A percentile compares a stretch with the other conserved stretches of the same genome.
Evolutionary conservation across 345 rosid species (phyloP).

Genomic region (Erodium maritimum): DNA sequence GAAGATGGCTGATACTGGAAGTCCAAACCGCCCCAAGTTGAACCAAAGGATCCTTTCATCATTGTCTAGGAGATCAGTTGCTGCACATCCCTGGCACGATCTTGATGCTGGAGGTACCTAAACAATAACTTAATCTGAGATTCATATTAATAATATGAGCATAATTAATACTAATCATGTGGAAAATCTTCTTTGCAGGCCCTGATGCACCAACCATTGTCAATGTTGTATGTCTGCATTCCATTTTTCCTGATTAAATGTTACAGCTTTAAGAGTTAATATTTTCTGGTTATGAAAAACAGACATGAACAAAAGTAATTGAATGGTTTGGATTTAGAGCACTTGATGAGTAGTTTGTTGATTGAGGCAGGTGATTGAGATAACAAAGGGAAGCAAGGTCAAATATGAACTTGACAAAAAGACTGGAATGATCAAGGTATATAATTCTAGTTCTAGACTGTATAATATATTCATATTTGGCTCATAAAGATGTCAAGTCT

Average conservation of each 20-base stretch:
- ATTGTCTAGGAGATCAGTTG: conserved; percentile 31
- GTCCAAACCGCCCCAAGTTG: conserved; percentile 1
- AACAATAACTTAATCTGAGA: too few species aligned
- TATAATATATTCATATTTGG: background rate
- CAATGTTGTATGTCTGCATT: conserved; percentile 19
- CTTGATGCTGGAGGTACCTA: conserved; percentile 21
- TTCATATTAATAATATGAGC: background rate
- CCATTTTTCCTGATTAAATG: background rate
- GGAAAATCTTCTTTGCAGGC: conserved; percentile 2
- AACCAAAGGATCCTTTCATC: conserved; percentile 35
- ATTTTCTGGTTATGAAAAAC: too few species aligned
- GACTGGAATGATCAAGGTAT: conserved; percentile 34
- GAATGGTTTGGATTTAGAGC: background rate
- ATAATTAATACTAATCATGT: background rate
- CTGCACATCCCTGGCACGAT: conserved; percentile 48
- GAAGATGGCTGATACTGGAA: background rate
- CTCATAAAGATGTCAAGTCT: background rate
- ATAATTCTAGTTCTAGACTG: background rate
- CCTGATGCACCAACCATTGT: conserved; percentile 7
- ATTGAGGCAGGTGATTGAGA: conserved; percentile 30
- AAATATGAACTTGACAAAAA: conserved; percentile 38
- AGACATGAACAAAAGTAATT: too few species aligned
- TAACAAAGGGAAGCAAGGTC: conserved; percentile 37
- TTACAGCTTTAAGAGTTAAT: background rate
- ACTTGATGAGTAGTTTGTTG: background rate